Percentiles rank a stretch among this genome's conserved stretches.
Evolutionary conservation across 1,284 basidiomycete genomes (phyloP).

Genomic region (Puccinia sorghi): DNA sequence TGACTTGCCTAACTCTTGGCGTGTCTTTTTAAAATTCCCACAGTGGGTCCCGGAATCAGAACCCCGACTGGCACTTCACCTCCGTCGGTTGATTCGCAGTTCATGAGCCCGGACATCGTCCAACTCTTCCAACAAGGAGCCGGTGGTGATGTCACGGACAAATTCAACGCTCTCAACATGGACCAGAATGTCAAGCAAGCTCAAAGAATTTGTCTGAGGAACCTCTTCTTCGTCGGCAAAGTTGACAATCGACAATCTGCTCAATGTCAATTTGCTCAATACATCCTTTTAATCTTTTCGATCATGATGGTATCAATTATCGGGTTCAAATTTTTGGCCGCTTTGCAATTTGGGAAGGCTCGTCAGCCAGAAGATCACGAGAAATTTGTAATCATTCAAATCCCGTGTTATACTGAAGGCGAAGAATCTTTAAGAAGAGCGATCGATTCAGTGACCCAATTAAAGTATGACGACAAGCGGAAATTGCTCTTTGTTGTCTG

Average conservation of each 20-base stretch:
- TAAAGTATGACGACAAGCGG: constrained; percentile 98
- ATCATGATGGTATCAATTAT: constrained; percentile 93
- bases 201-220: constrained; percentile 85
- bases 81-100: constrained; percentile 64
- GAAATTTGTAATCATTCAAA: constrained; percentile 98
- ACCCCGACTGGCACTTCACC: constrained; percentile 71
- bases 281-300: constrained; percentile 86
- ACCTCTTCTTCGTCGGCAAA: constrained; percentile 87
- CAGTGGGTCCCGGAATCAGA: constrained; percentile 57
- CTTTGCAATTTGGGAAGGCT: constrained; percentile 78
- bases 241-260: constrained; percentile 88
- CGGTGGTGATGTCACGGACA: constrained; percentile 81
- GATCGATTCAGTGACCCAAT: constrained; percentile 87
- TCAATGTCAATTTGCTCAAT: constrained; percentile 86
- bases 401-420: constrained; percentile 96
- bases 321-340: constrained; percentile 96
- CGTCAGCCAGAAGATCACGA: constrained; percentile 93
- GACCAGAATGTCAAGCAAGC: constrained; percentile 69
- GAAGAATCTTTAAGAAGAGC: constrained; percentile 81
- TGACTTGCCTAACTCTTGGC: too few species aligned
- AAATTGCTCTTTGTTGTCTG: constrained; percentile 93
- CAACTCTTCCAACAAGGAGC: constrained; percentile 79
- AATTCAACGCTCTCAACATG: constrained; percentile 69
- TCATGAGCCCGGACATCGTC: constrained; percentile 75
- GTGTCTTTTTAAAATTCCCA: constrained; percentile 28